Evolutionary conservation across 2,329 filamentous ascomycete genomes (phyloP).

Genomic region (Ceratocystis papillata): DNA sequence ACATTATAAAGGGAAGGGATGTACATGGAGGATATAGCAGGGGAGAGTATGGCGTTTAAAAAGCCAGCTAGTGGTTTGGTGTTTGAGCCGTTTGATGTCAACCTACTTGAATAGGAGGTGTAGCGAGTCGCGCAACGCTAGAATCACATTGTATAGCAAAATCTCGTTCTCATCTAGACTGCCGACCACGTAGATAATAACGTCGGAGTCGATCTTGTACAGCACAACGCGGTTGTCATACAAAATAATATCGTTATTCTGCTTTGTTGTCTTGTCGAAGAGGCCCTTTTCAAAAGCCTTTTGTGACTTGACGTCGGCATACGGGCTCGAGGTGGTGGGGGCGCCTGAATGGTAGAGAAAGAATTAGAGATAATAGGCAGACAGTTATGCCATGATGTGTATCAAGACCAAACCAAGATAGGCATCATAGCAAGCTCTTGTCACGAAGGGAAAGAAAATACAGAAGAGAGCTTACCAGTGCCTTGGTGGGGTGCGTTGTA

Average conservation of each 20-base stretch:
- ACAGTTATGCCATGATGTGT: not conserved
- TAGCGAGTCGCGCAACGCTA: constrained; percentile 81
- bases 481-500: constrained; percentile 52
- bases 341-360: constrained; percentile 16
- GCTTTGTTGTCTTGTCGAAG: constrained; percentile 90
- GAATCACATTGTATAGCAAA: constrained; percentile 83
- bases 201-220: constrained; percentile 95
- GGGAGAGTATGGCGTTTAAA: too few species aligned
- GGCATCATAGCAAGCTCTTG: too few species aligned
- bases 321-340: constrained; percentile 51
- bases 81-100: not conserved
- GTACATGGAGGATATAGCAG: not conserved
- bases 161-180: constrained; percentile 93
- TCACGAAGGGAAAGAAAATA: too few species aligned
- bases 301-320: constrained; percentile 82
- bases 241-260: constrained; percentile 88
- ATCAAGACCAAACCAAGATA: not conserved
- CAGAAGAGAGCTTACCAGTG: constrained; percentile 29
- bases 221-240: constrained; percentile 95
- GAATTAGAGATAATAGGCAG: not conserved
- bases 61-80: not conserved
- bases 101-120: constrained; percentile 83
- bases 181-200: constrained; percentile 91
- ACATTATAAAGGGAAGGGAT: constrained; percentile 21
- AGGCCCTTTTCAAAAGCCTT: constrained; percentile 95